Conservation (phyloP, 768 basidiomycete genomes). For the Saitozyma sp. region DNA sequence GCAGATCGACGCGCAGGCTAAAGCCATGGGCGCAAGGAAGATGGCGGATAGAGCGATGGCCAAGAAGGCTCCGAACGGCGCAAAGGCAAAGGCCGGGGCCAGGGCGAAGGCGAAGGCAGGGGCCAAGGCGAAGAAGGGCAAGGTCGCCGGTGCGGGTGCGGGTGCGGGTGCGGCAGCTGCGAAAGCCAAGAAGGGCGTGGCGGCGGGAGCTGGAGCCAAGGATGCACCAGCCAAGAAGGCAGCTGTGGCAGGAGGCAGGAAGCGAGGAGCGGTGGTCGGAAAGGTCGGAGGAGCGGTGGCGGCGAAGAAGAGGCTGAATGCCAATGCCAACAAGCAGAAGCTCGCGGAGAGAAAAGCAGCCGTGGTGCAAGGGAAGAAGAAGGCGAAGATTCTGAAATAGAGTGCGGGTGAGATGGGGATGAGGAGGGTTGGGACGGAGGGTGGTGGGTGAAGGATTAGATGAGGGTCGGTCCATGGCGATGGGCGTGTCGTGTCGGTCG, state of each 20-base stretch:
- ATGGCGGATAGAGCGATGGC: not conserved
- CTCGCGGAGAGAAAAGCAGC: not conserved
- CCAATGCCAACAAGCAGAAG: not conserved
- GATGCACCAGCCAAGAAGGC: not conserved
- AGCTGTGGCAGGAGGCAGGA: not conserved
- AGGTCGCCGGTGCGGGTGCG: not conserved
- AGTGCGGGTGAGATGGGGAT: too few species aligned
- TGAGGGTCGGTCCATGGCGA: not conserved
- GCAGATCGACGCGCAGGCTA: too few species aligned
- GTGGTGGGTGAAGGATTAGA: not conserved
- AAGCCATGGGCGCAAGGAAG: not conserved
- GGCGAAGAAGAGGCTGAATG: not conserved
- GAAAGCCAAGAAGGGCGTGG: not conserved
- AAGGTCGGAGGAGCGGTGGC: not conserved
- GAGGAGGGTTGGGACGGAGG: not conserved
- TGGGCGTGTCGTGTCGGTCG: not conserved
- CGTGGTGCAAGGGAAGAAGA: conserved; percentile 3
- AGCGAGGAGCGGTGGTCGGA: conserved; percentile 2
- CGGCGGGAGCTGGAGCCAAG: not conserved
- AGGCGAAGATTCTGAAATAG: not conserved
- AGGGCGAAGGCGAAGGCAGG: not conserved
- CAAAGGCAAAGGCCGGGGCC: not conserved
- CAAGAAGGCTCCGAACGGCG: not conserved
- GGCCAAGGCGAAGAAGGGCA: not conserved
- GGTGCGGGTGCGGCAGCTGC: not conserved